These are phyloP conservation scores for Colletotrichum lupini DNA, from an alignment of 2,329 filamentous ascomycete genomes.

Conservation along the genomic window DNA sequence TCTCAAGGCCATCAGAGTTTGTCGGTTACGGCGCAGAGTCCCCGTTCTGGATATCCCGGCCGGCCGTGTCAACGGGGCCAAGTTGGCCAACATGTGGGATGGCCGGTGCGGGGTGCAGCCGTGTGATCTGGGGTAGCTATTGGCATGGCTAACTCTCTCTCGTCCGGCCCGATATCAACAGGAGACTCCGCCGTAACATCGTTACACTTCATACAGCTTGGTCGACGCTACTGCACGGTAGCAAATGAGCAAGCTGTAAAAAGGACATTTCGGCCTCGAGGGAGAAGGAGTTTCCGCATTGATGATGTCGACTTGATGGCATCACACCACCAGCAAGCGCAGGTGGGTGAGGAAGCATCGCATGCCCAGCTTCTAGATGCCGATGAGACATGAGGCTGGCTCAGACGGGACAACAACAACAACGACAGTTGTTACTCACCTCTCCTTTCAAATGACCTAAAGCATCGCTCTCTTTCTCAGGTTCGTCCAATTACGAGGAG, in stretches of 20 bases:
- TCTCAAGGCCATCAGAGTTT: constrained; percentile 23
- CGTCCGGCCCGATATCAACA: constrained; percentile 34
- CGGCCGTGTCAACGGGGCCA: constrained; percentile 10
- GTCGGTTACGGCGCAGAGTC: constrained; percentile 30
- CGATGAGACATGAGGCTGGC: not conserved
- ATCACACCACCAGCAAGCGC: not conserved
- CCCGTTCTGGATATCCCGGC: constrained; percentile 28
- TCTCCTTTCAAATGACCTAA: not conserved
- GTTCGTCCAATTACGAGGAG: not conserved
- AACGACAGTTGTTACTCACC: not conserved
- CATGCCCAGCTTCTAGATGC: not conserved
- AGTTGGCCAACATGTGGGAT: constrained; percentile 15
- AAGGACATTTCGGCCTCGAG: not conserved
- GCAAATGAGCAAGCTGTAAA: not conserved
- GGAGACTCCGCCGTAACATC: constrained; percentile 33
- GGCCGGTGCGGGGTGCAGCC: constrained; percentile 31
- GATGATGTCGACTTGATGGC: constrained; percentile 6
- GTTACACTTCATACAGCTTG: constrained; percentile 15
- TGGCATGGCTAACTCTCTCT: constrained; percentile 13
- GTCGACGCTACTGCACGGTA: constrained; percentile 20
- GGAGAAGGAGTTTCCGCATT: not conserved
- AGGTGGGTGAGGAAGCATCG: not conserved
- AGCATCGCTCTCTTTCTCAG: not conserved
- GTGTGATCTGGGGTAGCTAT: constrained; percentile 34
- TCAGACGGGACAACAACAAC: not conserved